A percentile compares a stretch with the other conserved stretches of the same genome.
phyloP scores from a whole-genome alignment of 371 early-diverging fungal species.

The Mortierella sp. region DNA sequence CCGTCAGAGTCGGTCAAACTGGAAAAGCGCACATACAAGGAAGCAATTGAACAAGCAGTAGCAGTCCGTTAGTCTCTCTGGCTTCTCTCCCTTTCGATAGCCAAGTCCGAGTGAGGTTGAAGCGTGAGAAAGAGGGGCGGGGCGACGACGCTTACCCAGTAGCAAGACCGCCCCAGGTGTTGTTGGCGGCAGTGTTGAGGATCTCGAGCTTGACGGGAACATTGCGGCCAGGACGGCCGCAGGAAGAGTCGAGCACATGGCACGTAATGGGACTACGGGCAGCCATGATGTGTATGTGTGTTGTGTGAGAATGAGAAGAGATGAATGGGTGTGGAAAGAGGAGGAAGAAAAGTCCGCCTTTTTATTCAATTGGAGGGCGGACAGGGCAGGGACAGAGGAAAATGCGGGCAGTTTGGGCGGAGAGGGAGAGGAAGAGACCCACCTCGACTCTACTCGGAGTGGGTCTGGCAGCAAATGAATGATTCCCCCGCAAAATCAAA shows the following conservation, averaged over 20 bases:
- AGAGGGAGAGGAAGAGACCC: neutral
- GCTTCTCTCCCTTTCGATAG: neutral
- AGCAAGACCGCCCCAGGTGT: constrained; percentile 55
- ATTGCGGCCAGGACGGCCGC: constrained; percentile 80
- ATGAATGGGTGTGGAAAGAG: neutral
- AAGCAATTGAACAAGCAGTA: neutral
- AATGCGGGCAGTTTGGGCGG: constrained; percentile 7
- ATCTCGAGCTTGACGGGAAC: constrained; percentile 77
- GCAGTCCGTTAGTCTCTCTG: neutral
- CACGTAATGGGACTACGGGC: constrained; percentile 81
- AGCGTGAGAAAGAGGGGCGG: neutral
- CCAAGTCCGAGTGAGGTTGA: neutral
- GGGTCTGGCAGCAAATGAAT: no score
- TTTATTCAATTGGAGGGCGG: neutral
- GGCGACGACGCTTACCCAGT: constrained; percentile 14
- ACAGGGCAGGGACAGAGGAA: neutral
- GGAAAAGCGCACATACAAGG: neutral
- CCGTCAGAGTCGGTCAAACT: constrained; percentile 83
- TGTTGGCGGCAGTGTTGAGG: constrained; percentile 48
- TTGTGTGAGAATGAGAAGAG: neutral
- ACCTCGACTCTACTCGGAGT: neutral
- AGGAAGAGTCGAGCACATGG: constrained; percentile 87
- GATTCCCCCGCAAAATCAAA: neutral
- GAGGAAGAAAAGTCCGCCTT: constrained; percentile 8
- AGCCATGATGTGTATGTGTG: constrained; percentile 17